A percentile compares a stretch with the other conserved stretches of the same genome.
phyloP scores from a whole-genome alignment of 2,329 filamentous ascomycete species.

The Fusarium citri region DNA sequence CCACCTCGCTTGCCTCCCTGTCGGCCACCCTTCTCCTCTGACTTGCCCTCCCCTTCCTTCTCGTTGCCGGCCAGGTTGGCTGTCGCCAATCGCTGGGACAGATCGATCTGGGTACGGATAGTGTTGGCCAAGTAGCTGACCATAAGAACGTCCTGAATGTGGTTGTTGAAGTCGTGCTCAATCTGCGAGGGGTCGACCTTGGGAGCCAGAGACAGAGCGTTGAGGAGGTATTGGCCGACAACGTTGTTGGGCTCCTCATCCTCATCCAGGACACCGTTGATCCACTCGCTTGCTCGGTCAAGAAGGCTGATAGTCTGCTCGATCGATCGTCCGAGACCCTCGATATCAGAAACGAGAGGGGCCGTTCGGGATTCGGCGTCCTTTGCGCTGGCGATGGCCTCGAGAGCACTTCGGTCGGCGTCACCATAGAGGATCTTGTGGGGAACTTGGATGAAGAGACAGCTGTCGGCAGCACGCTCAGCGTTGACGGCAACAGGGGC shows the following conservation, averaged over 20 bases:
- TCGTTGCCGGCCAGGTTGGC: conserved; percentile 68
- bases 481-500: conserved; percentile 94
- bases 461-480: conserved; percentile 94
- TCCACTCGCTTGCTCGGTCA: conserved; percentile 91
- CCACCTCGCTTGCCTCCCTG: conserved; percentile 64
- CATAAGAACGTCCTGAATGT: conserved; percentile 98
- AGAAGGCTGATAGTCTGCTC: conserved; percentile 90
- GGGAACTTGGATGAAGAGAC: conserved; percentile 96
- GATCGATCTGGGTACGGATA: conserved; percentile 98
- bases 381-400: conserved; percentile 85
- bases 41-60: conserved; percentile 62
- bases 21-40: conserved; percentile 59
- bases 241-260: conserved; percentile 89
- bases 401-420: conserved; percentile 73
- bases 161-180: conserved; percentile 99
- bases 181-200: conserved; percentile 93
- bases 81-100: conserved; percentile 94
- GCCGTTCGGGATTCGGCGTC: conserved; percentile 80
- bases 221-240: conserved; percentile 94
- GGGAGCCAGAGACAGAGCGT: conserved; percentile 89
- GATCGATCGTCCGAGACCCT: conserved; percentile 85
- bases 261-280: conserved; percentile 94
- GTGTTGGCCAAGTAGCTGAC: conserved; percentile 99
- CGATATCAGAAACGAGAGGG: conserved; percentile 85
- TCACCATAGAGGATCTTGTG: conserved; percentile 93